A percentile compares a stretch with the other conserved stretches of the same genome.
phyloP scores from a whole-genome alignment of 768 basidiomycete genomes.

The Cystofilobasidium ferigula region DNA sequence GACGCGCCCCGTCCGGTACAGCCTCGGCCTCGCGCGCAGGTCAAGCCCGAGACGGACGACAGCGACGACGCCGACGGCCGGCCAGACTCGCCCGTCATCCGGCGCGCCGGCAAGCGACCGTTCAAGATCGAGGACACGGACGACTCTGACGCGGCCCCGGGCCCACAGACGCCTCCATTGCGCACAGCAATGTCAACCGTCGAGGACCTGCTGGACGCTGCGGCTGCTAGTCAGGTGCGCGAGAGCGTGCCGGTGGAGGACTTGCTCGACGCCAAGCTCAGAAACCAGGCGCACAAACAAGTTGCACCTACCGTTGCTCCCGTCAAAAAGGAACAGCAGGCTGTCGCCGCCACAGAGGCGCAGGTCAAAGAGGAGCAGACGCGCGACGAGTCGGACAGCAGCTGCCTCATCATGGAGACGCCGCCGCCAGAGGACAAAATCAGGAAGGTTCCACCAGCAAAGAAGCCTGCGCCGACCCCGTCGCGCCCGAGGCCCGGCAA shows the following conservation, averaged over 20 bases:
- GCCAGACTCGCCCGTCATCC: too few relatives aligned
- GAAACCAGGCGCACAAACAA: too few relatives aligned
- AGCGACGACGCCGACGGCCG: too few relatives aligned
- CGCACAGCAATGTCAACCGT: neutral
- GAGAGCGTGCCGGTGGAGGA: too few relatives aligned
- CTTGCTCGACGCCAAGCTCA: too few relatives aligned
- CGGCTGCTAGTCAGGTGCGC: neutral
- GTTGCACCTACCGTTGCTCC: too few relatives aligned
- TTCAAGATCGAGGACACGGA: too few relatives aligned
- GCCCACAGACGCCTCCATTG: neutral
- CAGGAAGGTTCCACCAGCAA: neutral
- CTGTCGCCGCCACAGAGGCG: neutral
- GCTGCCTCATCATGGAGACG: slow-evolving; percentile 3
- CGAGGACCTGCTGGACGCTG: neutral
- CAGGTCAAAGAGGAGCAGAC: neutral
- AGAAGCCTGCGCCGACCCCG: neutral
- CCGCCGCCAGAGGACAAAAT: neutral
- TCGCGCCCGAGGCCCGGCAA: neutral
- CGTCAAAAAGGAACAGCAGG: too few relatives aligned
- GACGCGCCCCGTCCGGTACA: neutral
- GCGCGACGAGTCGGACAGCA: neutral
- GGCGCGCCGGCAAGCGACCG: too few relatives aligned
- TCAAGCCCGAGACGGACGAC: too few relatives aligned
- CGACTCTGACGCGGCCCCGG: neutral
- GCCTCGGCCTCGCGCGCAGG: neutral